These are phyloP conservation scores for Coniella vitis DNA, from an alignment of 2,329 filamentous ascomycete genomes.

Conservation along the genomic window DNA sequence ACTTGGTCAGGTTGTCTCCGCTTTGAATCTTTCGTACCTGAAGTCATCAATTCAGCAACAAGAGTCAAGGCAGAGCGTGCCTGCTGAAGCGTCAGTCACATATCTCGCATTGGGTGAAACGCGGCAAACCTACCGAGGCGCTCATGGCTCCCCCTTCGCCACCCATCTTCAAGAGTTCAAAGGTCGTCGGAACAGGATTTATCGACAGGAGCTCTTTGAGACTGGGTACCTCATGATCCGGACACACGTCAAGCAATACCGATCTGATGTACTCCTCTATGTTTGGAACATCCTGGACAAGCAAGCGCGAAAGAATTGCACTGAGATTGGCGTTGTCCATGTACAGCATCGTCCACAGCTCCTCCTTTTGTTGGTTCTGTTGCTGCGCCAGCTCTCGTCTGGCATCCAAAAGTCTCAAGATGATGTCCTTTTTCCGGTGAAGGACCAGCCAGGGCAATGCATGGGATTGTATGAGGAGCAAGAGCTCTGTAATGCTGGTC, in stretches of 20 bases:
- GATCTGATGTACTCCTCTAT: constrained; percentile 61
- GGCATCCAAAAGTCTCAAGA: constrained; percentile 73
- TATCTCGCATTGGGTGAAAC: neutral
- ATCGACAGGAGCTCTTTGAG: constrained; percentile 64
- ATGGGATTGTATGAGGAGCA: constrained; percentile 69
- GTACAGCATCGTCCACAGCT: constrained; percentile 46
- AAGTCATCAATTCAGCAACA: constrained; percentile 30
- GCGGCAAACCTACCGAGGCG: constrained; percentile 44
- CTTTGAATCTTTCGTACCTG: constrained; percentile 27
- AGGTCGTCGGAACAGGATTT: constrained; percentile 68
- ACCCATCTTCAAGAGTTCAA: constrained; percentile 75
- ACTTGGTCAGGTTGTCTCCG: constrained; percentile 44
- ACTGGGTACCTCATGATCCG: constrained; percentile 60
- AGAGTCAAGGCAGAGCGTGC: constrained; percentile 40
- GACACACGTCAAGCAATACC: constrained; percentile 60
- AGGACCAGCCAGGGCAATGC: constrained; percentile 84
- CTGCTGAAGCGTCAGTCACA: constrained; percentile 29
- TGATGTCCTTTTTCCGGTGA: constrained; percentile 67
- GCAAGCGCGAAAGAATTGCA: constrained; percentile 50
- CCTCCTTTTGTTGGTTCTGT: constrained; percentile 26
- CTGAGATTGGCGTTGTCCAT: constrained; percentile 51
- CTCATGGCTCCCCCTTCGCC: constrained; percentile 59
- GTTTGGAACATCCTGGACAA: constrained; percentile 50
- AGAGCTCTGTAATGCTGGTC: constrained; percentile 66
- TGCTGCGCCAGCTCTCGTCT: constrained; percentile 47